phyloP scores from a whole-genome alignment of 148 eudicot species.

The Fallopia convolvulus region DNA sequence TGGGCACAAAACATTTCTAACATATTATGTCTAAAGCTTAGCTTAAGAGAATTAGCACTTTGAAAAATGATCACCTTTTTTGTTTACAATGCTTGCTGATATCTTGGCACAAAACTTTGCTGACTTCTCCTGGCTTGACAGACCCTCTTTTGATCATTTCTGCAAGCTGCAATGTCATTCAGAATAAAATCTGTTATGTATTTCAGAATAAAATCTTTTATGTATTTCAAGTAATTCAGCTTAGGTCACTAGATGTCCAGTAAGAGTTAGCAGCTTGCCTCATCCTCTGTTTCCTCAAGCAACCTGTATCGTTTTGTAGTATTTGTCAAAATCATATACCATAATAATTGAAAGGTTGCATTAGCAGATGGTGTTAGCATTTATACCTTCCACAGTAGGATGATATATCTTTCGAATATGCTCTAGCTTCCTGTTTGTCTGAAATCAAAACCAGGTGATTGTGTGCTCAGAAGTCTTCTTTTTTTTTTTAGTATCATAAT shows the following conservation, averaged over 20 bases:
- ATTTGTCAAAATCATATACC: neutral
- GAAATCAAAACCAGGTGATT: conserved; percentile 8
- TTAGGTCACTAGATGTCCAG: neutral
- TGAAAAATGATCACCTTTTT: conserved; percentile 35
- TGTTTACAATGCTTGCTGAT: conserved; percentile 63
- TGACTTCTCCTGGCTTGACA: conserved; percentile 64
- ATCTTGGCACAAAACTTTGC: conserved; percentile 71
- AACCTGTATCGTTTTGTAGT: conserved; percentile 40
- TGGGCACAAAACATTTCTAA: neutral
- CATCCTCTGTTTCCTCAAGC: conserved; percentile 93
- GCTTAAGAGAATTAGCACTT: neutral
- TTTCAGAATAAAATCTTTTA: neutral
- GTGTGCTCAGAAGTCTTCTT: neutral
- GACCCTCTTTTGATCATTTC: conserved; percentile 75
- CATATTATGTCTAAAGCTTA: neutral
- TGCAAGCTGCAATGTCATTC: conserved; percentile 46
- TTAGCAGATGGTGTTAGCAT: neutral
- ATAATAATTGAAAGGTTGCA: neutral
- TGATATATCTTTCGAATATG: conserved; percentile 87
- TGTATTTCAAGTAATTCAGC: neutral
- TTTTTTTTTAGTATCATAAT: neutral
- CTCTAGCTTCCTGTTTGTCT: conserved; percentile 93
- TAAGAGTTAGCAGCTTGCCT: conserved; percentile 31
- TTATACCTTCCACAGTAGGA: conserved; percentile 85
- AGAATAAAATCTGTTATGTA: neutral